Percentiles rank a stretch among this genome's conserved stretches.
These are phyloP conservation scores for Colletotrichum sp. DNA, from an alignment of 2,329 filamentous ascomycete genomes.

Conservation along the genomic window DNA sequence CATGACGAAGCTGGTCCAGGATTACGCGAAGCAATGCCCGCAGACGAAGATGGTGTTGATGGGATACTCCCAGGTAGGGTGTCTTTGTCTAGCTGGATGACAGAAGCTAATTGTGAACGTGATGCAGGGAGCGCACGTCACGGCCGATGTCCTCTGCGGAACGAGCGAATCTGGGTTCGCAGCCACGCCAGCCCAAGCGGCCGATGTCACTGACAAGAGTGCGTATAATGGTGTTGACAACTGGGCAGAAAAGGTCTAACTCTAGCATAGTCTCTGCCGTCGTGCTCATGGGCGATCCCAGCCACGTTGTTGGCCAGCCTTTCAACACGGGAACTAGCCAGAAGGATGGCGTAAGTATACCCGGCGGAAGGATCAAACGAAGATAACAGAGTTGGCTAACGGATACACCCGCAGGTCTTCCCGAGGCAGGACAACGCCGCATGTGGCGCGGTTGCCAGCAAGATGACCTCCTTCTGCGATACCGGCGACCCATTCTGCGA, in stretches of 20 bases:
- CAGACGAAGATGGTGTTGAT: slow-evolving; percentile 42
- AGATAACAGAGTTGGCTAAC: not conserved
- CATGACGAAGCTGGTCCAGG: slow-evolving; percentile 34
- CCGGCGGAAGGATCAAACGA: not conserved
- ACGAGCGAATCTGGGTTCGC: slow-evolving; percentile 30
- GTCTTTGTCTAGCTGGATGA: not conserved
- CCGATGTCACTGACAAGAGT: slow-evolving; percentile 34
- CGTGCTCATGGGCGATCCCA: slow-evolving; percentile 46
- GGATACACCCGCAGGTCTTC: slow-evolving; percentile 33
- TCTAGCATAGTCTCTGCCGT: slow-evolving; percentile 39
- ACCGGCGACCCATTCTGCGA: slow-evolving; percentile 46
- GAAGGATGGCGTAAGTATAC: slow-evolving; percentile 38
- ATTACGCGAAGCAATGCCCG: slow-evolving; percentile 39
- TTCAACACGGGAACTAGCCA: slow-evolving; percentile 41
- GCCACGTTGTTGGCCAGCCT: slow-evolving; percentile 36
- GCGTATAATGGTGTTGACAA: not conserved
- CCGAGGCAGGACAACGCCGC: slow-evolving; percentile 32
- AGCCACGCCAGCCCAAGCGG: slow-evolving; percentile 26
- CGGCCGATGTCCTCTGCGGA: slow-evolving; percentile 42
- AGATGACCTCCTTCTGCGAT: slow-evolving; percentile 45
- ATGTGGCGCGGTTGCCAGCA: slow-evolving; percentile 37
- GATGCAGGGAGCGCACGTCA: slow-evolving; percentile 41
- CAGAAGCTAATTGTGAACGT: not conserved
- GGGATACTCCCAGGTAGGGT: slow-evolving; percentile 44
- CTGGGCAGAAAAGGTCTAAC: not conserved